phyloP scores from a whole-genome alignment of 2,329 filamentous ascomycete genomes.

The Elsinoe ampelina region DNA sequence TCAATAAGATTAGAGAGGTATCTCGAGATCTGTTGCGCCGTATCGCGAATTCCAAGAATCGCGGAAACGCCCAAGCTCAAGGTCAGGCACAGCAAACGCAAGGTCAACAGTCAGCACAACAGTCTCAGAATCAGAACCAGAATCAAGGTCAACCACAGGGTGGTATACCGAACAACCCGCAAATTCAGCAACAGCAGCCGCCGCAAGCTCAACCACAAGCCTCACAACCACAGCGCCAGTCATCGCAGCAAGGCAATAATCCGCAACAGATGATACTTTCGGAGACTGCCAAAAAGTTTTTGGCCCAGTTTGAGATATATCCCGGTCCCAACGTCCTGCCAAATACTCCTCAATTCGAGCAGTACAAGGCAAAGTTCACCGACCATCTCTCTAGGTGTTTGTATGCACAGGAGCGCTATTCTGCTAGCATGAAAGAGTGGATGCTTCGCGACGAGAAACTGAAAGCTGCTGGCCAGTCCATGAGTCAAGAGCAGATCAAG shows the following conservation, averaged over 20 bases:
- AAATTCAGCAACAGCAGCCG: constrained; percentile 14
- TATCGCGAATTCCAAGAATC: constrained; percentile 13
- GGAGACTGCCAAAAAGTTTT: constrained; percentile 21
- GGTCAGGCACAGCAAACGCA: constrained; percentile 7
- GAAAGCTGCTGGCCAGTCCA: constrained; percentile 11
- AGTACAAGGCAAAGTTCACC: constrained; percentile 15
- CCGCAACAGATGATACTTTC: constrained; percentile 25
- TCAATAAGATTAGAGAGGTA: constrained; percentile 19
- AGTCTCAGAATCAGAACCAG: background rate
- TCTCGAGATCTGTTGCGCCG: constrained; percentile 15
- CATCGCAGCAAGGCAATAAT: constrained; percentile 20
- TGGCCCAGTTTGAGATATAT: constrained; percentile 14
- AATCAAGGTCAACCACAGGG: constrained; percentile 12
- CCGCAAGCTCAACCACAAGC: constrained; percentile 16
- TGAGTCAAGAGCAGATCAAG: constrained; percentile 10
- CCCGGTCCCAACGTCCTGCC: constrained; percentile 12
- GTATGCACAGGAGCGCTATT: constrained; percentile 13
- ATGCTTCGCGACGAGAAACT: constrained; percentile 10
- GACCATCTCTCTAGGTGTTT: constrained; percentile 8
- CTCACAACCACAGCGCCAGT: constrained; percentile 21
- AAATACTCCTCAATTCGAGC: constrained; percentile 15
- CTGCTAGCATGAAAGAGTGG: constrained; percentile 6
- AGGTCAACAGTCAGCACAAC: constrained; percentile 10
- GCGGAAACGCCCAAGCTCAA: constrained; percentile 1
- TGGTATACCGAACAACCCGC: constrained; percentile 14